Base-by-base conservation (phyloP, 805 yeast genomes). In the Candida stauntonica region DNA sequence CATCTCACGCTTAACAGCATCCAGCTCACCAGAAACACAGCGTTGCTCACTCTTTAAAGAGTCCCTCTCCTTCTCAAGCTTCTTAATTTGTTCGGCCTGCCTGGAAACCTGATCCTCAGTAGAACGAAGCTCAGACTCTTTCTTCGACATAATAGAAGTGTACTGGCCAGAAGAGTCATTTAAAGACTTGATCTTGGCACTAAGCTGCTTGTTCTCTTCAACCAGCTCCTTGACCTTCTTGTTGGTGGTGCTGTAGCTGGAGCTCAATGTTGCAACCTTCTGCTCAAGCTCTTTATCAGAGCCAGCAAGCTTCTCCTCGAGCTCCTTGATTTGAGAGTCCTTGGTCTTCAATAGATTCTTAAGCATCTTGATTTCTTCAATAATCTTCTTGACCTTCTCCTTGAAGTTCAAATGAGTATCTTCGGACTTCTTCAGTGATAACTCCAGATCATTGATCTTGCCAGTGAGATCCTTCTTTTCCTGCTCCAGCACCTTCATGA, bases 121-220 rank as follows among this genome's bases (percentile, higher is more conserved):
- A 9, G 56, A 45, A 14, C 48, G 44, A 11, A 69, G 39, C 35
- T 70, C 70, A 7, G 43, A 42, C 26, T 65, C 66, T 35, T 64
- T 71, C 5, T 55, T 48, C 15, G 56, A 49, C 15, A 71, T 47
- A 7, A 63, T 61, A 4, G 56, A 54, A 23, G 55, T 64, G 31
- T 63, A 55, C 31, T 62, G 66, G 2, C 57, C 43, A 7, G 66
- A 57, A 2, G 71, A 63, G 15, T 56, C 56, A 35, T 65, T 67
- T 15, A 67, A 52, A 6, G 56, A 42, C 8, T 59, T 57, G n/a
- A 77, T 36, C 39, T 70, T 66, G 7, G 50, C 53, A 26, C 68
- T 58, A 14, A 76, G 52, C n/a, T 53, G 59, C 19, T 58, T 58
- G 46, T 75, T 77, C 42, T 73, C 82, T 3, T 59, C 60, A 2